Evolutionary conservation across 2,329 filamentous ascomycete species (phyloP).

Genomic region (Beauveria brongniartii): DNA sequence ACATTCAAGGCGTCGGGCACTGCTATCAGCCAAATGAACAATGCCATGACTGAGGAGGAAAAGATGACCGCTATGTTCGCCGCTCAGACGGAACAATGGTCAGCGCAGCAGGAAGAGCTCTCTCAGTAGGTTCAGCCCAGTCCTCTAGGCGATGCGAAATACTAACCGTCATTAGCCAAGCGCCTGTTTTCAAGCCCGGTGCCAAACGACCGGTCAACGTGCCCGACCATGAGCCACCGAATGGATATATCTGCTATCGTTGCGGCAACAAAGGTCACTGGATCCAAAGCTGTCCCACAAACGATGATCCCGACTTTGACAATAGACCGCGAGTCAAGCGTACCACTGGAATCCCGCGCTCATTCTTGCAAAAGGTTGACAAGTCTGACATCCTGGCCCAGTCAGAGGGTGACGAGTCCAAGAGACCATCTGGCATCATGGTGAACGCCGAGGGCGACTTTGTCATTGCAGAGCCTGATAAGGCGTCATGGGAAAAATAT

Average conservation of each 20-base stretch:
- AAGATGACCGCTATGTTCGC: constrained; percentile 89
- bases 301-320: constrained; percentile 93
- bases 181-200: constrained; percentile 51
- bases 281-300: constrained; percentile 98
- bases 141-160: not conserved
- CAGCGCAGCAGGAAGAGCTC: constrained; percentile 87
- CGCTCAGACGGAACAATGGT: constrained; percentile 85
- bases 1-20: constrained; percentile 47
- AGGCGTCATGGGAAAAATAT: constrained; percentile 93
- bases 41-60: constrained; percentile 84
- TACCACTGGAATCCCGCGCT: constrained; percentile 92
- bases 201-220: constrained; percentile 64
- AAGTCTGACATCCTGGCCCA: constrained; percentile 71
- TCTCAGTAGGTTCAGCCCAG: constrained; percentile 52
- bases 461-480: constrained; percentile 92
- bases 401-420: constrained; percentile 71
- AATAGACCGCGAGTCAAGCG: constrained; percentile 88
- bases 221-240: constrained; percentile 86
- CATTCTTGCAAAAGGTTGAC: constrained; percentile 91
- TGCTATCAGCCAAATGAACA: constrained; percentile 59
- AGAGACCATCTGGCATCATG: constrained; percentile 86
- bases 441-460: constrained; percentile 96
- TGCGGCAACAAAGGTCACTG: constrained; percentile 98
- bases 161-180: constrained; percentile 44
- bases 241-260: constrained; percentile 91